Conservation (phyloP, 202 grass and related monocot species). For the Thinopyrum obtusiflorum region DNA sequence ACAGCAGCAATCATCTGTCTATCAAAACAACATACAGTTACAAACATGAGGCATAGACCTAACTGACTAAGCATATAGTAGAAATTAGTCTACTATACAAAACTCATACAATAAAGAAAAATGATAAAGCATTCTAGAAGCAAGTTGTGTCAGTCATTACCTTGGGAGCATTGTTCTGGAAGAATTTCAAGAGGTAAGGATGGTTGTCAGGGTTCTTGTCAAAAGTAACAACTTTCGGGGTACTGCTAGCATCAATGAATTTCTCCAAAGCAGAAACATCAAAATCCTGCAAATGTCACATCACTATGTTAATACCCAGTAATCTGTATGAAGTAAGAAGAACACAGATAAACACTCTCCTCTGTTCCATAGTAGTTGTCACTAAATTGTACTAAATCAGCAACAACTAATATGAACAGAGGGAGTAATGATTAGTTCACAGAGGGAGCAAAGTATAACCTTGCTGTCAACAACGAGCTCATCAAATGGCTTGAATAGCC, state of each 20-base stretch:
- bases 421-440: background rate
- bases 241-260: constrained; percentile 72
- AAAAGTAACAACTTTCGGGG: constrained; percentile 72
- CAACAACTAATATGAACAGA: too few relatives aligned
- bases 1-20: background rate
- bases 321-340: background rate
- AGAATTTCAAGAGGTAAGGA: constrained; percentile 74
- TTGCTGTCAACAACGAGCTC: constrained; percentile 85
- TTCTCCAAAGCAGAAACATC: constrained; percentile 62
- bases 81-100: background rate
- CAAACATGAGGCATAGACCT: too few relatives aligned
- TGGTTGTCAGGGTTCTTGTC: constrained; percentile 79
- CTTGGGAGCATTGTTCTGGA: constrained; percentile 59
- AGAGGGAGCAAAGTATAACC: constrained; percentile 34
- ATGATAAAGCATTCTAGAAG: background rate
- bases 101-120: background rate
- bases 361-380: too few relatives aligned
- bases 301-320: background rate
- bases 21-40: background rate
- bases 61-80: too few relatives aligned
- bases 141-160: constrained; percentile 32
- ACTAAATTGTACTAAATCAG: too few relatives aligned
- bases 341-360: too few relatives aligned
- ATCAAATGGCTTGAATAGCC: constrained; percentile 91
- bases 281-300: constrained; percentile 65